Evolutionary conservation across 73 alveolate genomes (phyloP).

Genomic region (Stentor roeselii): DNA sequence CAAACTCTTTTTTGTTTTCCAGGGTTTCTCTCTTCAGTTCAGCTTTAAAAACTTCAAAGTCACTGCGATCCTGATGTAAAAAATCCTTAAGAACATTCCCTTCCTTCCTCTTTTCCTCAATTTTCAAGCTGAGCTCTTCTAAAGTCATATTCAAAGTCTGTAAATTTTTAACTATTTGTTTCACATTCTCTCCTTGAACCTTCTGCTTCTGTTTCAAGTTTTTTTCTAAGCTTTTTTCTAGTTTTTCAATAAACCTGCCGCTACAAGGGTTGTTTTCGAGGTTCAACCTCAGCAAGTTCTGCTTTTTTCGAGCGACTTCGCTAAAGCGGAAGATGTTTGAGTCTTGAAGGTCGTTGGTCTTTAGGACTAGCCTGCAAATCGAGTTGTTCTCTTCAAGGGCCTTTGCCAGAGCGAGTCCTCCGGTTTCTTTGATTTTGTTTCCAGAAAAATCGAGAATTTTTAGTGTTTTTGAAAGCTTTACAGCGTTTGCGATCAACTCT

Average conservation of each 20-base stretch:
- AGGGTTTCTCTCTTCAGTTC: too few relatives aligned
- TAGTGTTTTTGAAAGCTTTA: not conserved
- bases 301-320: not conserved
- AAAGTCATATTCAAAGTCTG: not conserved
- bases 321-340: not conserved
- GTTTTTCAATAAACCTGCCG: not conserved
- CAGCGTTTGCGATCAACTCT: constrained; percentile 29
- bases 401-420: not conserved
- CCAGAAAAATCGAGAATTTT: constrained; percentile 6
- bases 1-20: not conserved
- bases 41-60: too few relatives aligned
- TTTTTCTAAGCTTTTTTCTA: not conserved
- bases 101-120: not conserved
- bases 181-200: not conserved
- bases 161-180: not conserved
- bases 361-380: not conserved
- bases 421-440: constrained; percentile 10
- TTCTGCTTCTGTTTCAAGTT: not conserved
- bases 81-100: not conserved
- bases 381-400: constrained; percentile 18
- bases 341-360: not conserved
- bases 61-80: too few relatives aligned
- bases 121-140: not conserved
- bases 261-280: not conserved
- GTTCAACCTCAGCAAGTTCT: not conserved